Evolutionary conservation across 768 basidiomycete genomes (phyloP), one percentile per base, ranked within the genome.

Genomic region (Leccinum fibrillosum): DNA sequence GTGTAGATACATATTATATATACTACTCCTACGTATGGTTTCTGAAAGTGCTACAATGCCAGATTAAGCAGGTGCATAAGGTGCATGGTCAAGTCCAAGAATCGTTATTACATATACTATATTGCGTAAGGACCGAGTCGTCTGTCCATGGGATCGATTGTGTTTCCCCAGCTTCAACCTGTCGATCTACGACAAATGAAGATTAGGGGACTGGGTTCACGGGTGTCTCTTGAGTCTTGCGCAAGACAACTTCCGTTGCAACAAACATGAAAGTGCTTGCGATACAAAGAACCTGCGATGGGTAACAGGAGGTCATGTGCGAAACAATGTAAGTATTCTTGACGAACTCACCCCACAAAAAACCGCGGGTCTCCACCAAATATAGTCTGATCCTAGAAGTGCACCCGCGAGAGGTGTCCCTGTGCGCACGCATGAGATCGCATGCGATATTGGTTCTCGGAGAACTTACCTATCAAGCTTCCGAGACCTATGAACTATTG

Each of bases 321-420:
- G 32, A 39, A 25, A 47, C 5, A 35, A 44, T 47, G 8, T 23
- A 48, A n/a, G 2, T n/a, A 19, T 52, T 21, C 5, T 15, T 49
- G 21, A 49, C 34, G 47, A 15, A 50, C 65, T 58, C 60, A 76
- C 71, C 55, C 82, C 84, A 39, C 79, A 74, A 61, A 84, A 82
- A 19, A 83, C 57, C 8, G 78, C 77, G 4, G 84, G 81, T 49
- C 75, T 73, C 81, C 82, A 85, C 85, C 85, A 86, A 2, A 69
- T 58, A 56, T 80, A 84, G 7, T 73, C 64, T n/a, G 74, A 59
- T 2, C 81, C 77, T 2, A 86, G 71, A n/a, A 86, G 71, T 6
- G 79, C 79, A 1, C 85, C 85, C 47, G 78, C 78, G 21, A 85
- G 77, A 9, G 85, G 85, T 0, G 82, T 78, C 13, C 84, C 84